phyloP scores from a whole-genome alignment of 2,329 filamentous ascomycete species.

The Cladosporium cucumerinum region DNA sequence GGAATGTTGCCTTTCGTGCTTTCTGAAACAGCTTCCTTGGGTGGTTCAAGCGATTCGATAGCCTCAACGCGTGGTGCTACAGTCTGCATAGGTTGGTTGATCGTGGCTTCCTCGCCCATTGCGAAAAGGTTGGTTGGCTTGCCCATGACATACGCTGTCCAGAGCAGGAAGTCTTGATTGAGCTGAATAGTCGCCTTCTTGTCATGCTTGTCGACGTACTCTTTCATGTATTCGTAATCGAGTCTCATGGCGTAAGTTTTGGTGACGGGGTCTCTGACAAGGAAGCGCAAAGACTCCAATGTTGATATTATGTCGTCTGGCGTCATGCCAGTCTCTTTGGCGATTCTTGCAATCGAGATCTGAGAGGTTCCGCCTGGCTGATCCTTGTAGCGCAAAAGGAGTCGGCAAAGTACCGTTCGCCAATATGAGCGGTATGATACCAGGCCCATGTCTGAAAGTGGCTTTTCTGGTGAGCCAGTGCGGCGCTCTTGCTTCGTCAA shows the following conservation, averaged over 20 bases:
- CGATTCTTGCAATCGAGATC: conserved; percentile 62
- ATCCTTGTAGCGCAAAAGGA: conserved; percentile 64
- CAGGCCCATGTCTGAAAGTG: conserved; percentile 93
- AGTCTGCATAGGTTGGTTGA: conserved; percentile 59
- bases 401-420: conserved; percentile 82
- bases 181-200: conserved; percentile 83
- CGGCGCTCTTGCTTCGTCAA: conserved; percentile 90
- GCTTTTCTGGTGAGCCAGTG: conserved; percentile 94
- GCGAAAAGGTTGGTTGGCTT: conserved; percentile 46
- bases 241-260: conserved; percentile 85
- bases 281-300: conserved; percentile 80
- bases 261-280: conserved; percentile 85
- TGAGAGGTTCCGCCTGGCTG: conserved; percentile 23
- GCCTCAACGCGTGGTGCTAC: conserved; percentile 84
- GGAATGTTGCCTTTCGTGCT: conserved; percentile 17
- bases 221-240: conserved; percentile 77
- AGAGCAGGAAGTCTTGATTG: conserved; percentile 75
- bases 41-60: conserved; percentile 39
- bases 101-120: conserved; percentile 35
- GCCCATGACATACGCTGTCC: conserved; percentile 98
- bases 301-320: conserved; percentile 94
- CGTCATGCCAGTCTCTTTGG: conserved; percentile 89
- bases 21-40: conserved; percentile 46
- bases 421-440: conserved; percentile 98
- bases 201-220: conserved; percentile 87